These are phyloP conservation scores for Alternaria sp. DNA, from an alignment of 2,329 filamentous ascomycete genomes.

Conservation along the genomic window DNA sequence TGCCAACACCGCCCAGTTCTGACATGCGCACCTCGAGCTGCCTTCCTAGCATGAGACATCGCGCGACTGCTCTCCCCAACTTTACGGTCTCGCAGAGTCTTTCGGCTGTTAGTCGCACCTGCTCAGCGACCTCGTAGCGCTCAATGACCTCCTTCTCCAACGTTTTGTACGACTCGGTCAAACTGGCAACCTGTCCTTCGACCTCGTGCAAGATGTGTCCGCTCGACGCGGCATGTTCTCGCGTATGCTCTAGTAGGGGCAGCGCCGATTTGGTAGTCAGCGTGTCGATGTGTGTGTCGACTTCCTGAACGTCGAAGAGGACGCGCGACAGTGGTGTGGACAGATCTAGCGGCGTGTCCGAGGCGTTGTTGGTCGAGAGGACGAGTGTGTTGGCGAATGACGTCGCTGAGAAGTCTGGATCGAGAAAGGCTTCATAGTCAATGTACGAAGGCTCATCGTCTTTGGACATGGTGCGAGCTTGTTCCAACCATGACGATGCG, in stretches of 20 bases:
- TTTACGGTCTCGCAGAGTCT: constrained; percentile 82
- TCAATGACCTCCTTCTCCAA: constrained; percentile 86
- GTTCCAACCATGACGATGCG: background rate
- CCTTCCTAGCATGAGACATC: constrained; percentile 81
- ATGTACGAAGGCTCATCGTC: constrained; percentile 80
- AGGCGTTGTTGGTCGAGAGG: constrained; percentile 88
- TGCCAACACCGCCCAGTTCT: constrained; percentile 66
- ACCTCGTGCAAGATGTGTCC: constrained; percentile 76
- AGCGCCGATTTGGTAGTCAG: constrained; percentile 85
- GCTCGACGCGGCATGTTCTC: constrained; percentile 75
- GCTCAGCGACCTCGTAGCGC: constrained; percentile 84
- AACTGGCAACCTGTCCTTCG: constrained; percentile 77
- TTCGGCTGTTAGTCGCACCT: constrained; percentile 78
- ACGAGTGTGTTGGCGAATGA: constrained; percentile 90
- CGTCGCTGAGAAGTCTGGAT: constrained; percentile 80
- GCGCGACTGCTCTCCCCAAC: constrained; percentile 76
- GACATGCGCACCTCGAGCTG: constrained; percentile 87
- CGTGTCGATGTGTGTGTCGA: constrained; percentile 93
- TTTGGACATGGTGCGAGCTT: constrained; percentile 34
- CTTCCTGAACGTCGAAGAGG: constrained; percentile 94
- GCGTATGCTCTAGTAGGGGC: constrained; percentile 79
- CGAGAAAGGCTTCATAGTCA: constrained; percentile 91
- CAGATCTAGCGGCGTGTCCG: constrained; percentile 88
- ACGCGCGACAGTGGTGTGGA: constrained; percentile 92
- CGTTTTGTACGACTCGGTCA: constrained; percentile 86